Percentiles rank a stretch among this genome's conserved stretches.
Evolutionary conservation across 495 filamentous ascomycete species (phyloP).

Genomic region (Neurospora intermedia): DNA sequence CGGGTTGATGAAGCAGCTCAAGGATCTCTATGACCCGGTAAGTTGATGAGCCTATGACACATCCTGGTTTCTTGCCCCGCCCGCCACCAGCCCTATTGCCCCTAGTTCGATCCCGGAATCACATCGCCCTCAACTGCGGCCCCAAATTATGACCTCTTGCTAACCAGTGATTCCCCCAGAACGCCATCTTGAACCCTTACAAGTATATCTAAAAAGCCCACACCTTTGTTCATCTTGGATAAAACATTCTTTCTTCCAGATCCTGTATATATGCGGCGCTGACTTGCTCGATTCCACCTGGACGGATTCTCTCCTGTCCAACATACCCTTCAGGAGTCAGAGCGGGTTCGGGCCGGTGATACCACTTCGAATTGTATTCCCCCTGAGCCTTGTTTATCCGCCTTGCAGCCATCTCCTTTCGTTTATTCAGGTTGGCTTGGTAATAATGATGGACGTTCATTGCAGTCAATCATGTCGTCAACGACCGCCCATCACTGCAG

Average conservation of each 20-base stretch:
- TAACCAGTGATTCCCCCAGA: constrained; percentile 32
- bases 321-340: not conserved
- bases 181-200: constrained; percentile 84
- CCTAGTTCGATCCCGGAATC: not conserved
- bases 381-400: not conserved
- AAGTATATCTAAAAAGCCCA: constrained; percentile 50
- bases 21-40: constrained; percentile 84
- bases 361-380: not conserved
- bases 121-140: not conserved
- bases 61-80: not conserved
- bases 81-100: not conserved
- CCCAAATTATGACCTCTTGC: not conserved
- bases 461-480: not conserved
- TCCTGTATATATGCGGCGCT: not conserved
- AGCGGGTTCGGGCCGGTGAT: not conserved
- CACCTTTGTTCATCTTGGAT: not conserved
- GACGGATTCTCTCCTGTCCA: not conserved
- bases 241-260: not conserved
- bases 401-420: not conserved
- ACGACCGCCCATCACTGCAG: not conserved
- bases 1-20: constrained; percentile 85
- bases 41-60: constrained; percentile 24
- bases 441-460: not conserved
- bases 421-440: not conserved
- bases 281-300: not conserved